Percentiles rank a stretch among this genome's conserved stretches.
Conservation (phyloP, 2,329 filamentous ascomycete species). For the Setomelanomma holmii region DNA sequence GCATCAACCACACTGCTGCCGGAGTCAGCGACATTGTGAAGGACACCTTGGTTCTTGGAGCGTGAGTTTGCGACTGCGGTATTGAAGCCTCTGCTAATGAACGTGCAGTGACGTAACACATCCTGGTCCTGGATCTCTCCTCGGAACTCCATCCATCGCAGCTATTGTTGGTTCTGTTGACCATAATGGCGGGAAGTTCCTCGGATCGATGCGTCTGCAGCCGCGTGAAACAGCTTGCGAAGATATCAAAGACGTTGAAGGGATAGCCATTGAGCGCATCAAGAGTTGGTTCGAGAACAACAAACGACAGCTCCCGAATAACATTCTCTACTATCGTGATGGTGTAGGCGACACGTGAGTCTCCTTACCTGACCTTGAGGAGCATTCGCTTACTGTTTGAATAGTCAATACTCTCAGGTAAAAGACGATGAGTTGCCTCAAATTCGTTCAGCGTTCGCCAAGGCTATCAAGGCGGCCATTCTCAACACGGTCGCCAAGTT, state of each 20-base stretch:
- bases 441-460: slow-evolving; percentile 31
- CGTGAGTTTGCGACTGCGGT: background rate
- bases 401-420: slow-evolving; percentile 13
- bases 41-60: slow-evolving; percentile 16
- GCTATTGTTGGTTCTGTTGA: slow-evolving; percentile 52
- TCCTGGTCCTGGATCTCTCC: slow-evolving; percentile 30
- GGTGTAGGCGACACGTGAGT: slow-evolving; percentile 17
- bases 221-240: slow-evolving; percentile 5
- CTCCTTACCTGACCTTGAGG: background rate
- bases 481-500: slow-evolving; percentile 34
- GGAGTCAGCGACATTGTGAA: background rate
- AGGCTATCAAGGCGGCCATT: slow-evolving; percentile 1
- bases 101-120: slow-evolving; percentile 50
- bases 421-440: slow-evolving; percentile 31
- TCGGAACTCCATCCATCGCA: slow-evolving; percentile 49
- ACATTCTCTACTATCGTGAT: slow-evolving; percentile 29
- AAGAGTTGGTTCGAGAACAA: background rate
- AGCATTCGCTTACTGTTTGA: background rate
- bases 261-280: slow-evolving; percentile 4
- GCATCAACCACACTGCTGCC: slow-evolving; percentile 26
- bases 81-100: background rate
- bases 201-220: slow-evolving; percentile 49
- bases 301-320: slow-evolving; percentile 6
- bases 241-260: slow-evolving; percentile 2
- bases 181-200: slow-evolving; percentile 33